These are phyloP conservation scores for Cadophora sp. DNA, from an alignment of 2,329 filamentous ascomycete species.

Conservation along the genomic window DNA sequence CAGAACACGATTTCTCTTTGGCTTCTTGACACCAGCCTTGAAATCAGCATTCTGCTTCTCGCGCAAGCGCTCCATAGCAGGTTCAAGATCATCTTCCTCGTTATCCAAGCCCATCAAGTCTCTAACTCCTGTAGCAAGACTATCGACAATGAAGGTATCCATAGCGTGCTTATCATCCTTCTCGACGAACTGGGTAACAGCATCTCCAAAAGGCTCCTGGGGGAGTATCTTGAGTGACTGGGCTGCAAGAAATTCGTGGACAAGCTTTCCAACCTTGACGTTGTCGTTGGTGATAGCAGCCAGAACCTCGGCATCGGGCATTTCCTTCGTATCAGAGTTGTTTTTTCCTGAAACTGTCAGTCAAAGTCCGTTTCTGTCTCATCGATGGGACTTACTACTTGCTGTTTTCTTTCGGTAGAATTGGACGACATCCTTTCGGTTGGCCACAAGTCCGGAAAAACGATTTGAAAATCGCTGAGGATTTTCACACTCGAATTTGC, in stretches of 20 bases:
- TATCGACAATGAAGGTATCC: constrained; percentile 78
- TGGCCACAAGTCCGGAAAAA: constrained; percentile 89
- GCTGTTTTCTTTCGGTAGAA: constrained; percentile 89
- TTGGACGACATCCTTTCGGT: constrained; percentile 90
- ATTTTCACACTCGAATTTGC: constrained; percentile 89
- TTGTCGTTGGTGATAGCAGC: constrained; percentile 71
- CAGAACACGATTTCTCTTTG: constrained; percentile 59
- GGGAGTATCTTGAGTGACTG: constrained; percentile 93
- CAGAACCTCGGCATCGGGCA: constrained; percentile 69
- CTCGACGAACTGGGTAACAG: constrained; percentile 89
- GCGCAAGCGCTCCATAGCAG: constrained; percentile 76
- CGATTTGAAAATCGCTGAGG: constrained; percentile 95
- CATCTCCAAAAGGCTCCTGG: constrained; percentile 90
- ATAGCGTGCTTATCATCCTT: constrained; percentile 96
- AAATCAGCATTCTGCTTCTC: constrained; percentile 75
- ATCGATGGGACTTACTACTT: constrained; percentile 47
- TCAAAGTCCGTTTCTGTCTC: background rate
- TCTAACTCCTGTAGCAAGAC: constrained; percentile 72
- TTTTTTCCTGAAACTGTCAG: constrained; percentile 46
- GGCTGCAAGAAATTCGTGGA: constrained; percentile 83
- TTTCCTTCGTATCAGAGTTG: constrained; percentile 54
- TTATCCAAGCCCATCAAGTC: constrained; percentile 71
- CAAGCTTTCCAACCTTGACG: constrained; percentile 87
- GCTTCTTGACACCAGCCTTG: constrained; percentile 64
- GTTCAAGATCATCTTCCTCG: constrained; percentile 73